A percentile compares a stretch with the other conserved stretches of the same genome.
phyloP scores from a whole-genome alignment of 768 basidiomycete genomes.

The Trametes cingulata region DNA sequence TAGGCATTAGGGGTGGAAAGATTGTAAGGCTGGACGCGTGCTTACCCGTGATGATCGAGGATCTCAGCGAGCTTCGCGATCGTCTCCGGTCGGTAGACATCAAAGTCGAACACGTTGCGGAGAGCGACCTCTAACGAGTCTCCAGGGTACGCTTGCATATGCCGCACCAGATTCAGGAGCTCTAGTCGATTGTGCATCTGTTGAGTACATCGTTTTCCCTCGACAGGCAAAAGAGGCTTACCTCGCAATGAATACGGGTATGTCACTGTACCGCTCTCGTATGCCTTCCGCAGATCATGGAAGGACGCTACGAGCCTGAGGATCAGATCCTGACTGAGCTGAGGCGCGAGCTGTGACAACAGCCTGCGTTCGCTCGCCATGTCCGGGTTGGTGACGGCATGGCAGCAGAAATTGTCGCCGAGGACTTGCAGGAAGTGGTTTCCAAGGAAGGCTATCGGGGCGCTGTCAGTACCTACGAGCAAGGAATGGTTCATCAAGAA shows the following conservation, averaged over 20 bases:
- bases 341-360: conserved; percentile 61
- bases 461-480: background rate
- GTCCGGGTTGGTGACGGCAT: conserved; percentile 68
- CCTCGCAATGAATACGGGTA: conserved; percentile 72
- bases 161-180: conserved; percentile 63
- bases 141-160: conserved; percentile 60
- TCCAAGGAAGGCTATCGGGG: conserved; percentile 60
- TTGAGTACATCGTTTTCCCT: background rate
- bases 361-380: conserved; percentile 63
- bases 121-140: conserved; percentile 60
- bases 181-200: conserved; percentile 38
- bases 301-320: conserved; percentile 61
- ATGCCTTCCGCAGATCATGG: conserved; percentile 59
- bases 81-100: conserved; percentile 65
- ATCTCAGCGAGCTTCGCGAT: conserved; percentile 61
- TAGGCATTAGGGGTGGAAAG: background rate
- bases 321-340: conserved; percentile 53
- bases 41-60: conserved; percentile 59
- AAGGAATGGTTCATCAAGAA: background rate
- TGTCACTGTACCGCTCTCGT: conserved; percentile 56
- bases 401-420: conserved; percentile 66
- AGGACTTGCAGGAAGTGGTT: conserved; percentile 75
- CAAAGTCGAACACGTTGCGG: conserved; percentile 70
- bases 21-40: conserved; percentile 1
- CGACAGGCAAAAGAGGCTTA: conserved; percentile 23